phyloP scores from a whole-genome alignment of 495 filamentous ascomycete genomes.

The Aspergillus incahuasiensis region DNA sequence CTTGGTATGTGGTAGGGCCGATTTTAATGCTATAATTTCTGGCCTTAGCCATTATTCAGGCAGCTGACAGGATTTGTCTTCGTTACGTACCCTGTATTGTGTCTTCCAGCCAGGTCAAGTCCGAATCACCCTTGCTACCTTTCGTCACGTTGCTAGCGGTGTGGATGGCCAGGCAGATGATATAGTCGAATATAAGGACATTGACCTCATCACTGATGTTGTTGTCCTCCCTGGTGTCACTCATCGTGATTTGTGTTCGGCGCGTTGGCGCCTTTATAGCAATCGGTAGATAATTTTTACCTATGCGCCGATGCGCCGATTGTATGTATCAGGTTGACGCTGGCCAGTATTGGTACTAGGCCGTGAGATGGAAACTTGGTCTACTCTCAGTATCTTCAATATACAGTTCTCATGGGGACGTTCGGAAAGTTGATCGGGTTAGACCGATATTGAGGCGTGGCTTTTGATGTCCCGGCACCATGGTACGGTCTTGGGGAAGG shows the following conservation, averaged over 20 bases:
- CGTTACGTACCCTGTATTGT: conserved; percentile 21
- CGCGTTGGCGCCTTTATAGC: not conserved
- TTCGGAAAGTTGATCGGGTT: no score
- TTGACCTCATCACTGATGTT: conserved; percentile 41
- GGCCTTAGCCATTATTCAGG: not conserved
- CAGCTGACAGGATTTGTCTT: not conserved
- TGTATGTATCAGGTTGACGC: not conserved
- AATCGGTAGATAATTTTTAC: no score
- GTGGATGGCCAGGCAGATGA: conserved; percentile 41
- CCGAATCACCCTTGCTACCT: conserved; percentile 8
- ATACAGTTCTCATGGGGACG: no score
- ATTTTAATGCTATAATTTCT: conserved; percentile 8
- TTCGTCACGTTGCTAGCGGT: conserved; percentile 19
- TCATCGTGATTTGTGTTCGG: conserved; percentile 8
- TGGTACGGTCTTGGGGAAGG: no score
- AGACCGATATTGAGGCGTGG: no score
- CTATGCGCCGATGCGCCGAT: no score
- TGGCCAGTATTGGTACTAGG: no score
- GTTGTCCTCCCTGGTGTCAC: conserved; percentile 11
- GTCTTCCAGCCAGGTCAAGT: conserved; percentile 22
- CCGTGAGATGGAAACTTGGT: no score
- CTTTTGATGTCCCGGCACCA: no score
- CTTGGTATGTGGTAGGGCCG: not conserved
- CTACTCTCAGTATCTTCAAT: no score
- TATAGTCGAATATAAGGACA: conserved; percentile 51